Percentiles rank a stretch among this genome's conserved stretches.
Evolutionary conservation across 2,329 filamentous ascomycete species (phyloP).

Genomic region (Sclerotinia nivalis): DNA sequence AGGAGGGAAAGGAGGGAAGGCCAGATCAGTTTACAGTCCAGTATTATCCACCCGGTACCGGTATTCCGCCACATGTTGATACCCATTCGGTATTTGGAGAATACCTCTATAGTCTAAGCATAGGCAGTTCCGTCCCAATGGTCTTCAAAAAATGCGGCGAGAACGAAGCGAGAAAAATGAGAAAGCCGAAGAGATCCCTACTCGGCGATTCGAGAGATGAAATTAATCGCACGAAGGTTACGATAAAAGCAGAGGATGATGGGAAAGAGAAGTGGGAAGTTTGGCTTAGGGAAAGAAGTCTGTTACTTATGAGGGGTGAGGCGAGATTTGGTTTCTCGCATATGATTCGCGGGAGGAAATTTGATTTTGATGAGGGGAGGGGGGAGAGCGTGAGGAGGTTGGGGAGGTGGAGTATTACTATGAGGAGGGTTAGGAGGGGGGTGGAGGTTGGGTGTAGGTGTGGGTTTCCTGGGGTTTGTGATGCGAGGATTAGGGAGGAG

Average conservation of each 20-base stretch:
- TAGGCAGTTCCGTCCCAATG: not conserved
- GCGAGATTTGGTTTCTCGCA: conserved; percentile 25
- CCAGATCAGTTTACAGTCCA: conserved; percentile 62
- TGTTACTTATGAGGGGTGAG: conserved; percentile 24
- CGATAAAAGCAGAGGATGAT: not conserved
- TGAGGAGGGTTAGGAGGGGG: conserved; percentile 23
- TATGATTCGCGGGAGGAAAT: conserved; percentile 24
- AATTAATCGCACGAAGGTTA: not conserved
- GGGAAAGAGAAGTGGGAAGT: conserved; percentile 16
- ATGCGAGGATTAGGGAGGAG: conserved; percentile 26
- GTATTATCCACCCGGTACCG: conserved; percentile 59
- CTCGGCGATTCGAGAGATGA: not conserved
- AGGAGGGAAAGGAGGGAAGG: not conserved
- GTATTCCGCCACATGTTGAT: conserved; percentile 63
- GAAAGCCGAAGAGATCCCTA: conserved; percentile 3
- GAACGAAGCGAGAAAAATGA: conserved; percentile 14
- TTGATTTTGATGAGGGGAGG: conserved; percentile 8
- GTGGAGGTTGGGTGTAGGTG: conserved; percentile 16
- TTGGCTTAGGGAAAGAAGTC: conserved; percentile 18
- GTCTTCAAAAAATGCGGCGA: conserved; percentile 9
- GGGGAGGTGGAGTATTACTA: conserved; percentile 26
- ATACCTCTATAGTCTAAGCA: conserved; percentile 39
- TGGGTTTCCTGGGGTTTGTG: conserved; percentile 26
- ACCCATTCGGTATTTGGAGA: conserved; percentile 51
- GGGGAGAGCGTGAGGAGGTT: conserved; percentile 10